A percentile compares a stretch with the other conserved stretches of the same genome.
Evolutionary conservation across 805 yeast genomes (phyloP).

Genomic region (Cephaloascus fragrans): DNA sequence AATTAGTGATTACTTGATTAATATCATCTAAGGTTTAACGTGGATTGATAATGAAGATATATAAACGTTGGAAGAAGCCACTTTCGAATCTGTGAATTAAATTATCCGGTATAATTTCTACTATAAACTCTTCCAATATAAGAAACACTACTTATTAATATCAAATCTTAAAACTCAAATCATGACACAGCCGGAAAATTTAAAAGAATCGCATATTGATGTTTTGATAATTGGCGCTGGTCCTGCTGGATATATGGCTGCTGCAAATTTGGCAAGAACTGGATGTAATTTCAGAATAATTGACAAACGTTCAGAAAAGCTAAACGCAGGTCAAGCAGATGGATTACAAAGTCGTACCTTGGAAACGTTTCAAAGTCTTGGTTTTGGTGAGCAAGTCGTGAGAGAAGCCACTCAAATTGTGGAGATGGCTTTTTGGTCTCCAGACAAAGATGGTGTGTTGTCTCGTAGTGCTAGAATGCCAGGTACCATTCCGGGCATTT

Average conservation of each 20-base stretch:
- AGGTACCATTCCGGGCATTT: slow-evolving; percentile 16
- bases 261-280: slow-evolving; percentile 16
- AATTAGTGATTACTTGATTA: no score
- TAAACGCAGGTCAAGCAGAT: slow-evolving; percentile 23
- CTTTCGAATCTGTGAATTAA: no score
- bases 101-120: no score
- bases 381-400: slow-evolving; percentile 14
- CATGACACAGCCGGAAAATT: no score
- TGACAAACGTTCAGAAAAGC: slow-evolving; percentile 16
- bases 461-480: slow-evolving; percentile 13
- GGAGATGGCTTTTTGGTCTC: slow-evolving; percentile 21
- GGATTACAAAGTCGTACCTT: slow-evolving; percentile 20
- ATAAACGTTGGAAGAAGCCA: no score
- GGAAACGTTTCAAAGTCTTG: slow-evolving; percentile 16
- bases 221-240: slow-evolving; percentile 27
- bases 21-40: no score
- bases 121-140: no score
- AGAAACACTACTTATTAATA: no score
- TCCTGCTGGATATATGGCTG: slow-evolving; percentile 25
- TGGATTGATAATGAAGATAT: no score
- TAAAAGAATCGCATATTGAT: slow-evolving; percentile 12
- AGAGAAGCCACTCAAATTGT: slow-evolving; percentile 15
- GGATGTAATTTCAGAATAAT: slow-evolving; percentile 17
- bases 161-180: no score
- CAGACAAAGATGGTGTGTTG: slow-evolving; percentile 13